phyloP scores from a whole-genome alignment of 2,329 filamentous ascomycete genomes.

The Neofusicoccum sp. region DNA sequence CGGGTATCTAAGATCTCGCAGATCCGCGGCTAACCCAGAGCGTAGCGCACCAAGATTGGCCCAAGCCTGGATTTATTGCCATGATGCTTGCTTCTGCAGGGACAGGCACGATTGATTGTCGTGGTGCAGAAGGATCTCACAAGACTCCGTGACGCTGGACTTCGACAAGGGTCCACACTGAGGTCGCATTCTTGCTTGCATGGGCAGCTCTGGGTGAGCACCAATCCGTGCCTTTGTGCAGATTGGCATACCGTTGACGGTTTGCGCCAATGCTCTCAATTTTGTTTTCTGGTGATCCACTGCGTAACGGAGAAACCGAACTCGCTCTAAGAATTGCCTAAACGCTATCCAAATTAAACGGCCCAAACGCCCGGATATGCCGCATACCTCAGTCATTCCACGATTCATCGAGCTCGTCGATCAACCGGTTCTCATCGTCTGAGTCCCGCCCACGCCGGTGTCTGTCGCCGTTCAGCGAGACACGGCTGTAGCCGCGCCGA shows the following conservation, averaged over 20 bases:
- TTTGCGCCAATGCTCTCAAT: conserved; percentile 2
- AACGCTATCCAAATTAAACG: conserved; percentile 10
- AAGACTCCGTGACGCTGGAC: too few relatives aligned
- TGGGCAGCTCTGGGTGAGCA: neutral
- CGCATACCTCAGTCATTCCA: conserved; percentile 71
- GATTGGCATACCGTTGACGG: neutral
- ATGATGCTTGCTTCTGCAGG: neutral
- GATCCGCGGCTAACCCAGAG: conserved; percentile 2
- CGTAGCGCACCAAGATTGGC: neutral
- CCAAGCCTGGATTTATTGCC: neutral
- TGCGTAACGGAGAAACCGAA: neutral
- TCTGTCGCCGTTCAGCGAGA: conserved; percentile 49
- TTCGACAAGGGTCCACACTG: neutral
- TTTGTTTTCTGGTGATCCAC: neutral
- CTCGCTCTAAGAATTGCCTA: neutral
- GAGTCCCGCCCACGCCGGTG: conserved; percentile 46
- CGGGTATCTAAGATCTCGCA: conserved; percentile 2
- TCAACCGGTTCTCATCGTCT: conserved; percentile 89
- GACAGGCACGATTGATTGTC: neutral
- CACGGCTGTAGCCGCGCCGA: conserved; percentile 64
- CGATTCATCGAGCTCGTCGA: conserved; percentile 94
- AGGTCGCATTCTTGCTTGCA: neutral
- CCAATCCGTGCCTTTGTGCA: neutral
- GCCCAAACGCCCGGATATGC: conserved; percentile 10
- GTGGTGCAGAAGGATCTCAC: neutral